Percentiles rank a stretch among this genome's conserved stretches.
Conservation (phyloP, 352 stramenopile genomes). For the Elongisporangium anandrum region DNA sequence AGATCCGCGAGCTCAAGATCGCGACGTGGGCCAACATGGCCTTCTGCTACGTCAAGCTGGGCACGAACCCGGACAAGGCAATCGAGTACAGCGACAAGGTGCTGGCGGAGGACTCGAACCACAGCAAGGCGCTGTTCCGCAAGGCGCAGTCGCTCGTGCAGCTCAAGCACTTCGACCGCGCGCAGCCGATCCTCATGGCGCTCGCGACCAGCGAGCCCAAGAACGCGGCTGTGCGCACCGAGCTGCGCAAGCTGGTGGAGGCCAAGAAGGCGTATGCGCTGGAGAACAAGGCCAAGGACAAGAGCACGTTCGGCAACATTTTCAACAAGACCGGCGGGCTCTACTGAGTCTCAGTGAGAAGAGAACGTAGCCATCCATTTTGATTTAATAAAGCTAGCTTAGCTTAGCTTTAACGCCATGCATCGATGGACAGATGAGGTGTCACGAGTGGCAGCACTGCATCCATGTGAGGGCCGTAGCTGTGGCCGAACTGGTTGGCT, state of each 20-base stretch:
- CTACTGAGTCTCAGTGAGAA: not conserved
- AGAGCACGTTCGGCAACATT: constrained; percentile 64
- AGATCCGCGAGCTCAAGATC: constrained; percentile 69
- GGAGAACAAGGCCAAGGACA: constrained; percentile 49
- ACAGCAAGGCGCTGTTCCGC: constrained; percentile 80
- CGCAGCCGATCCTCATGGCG: constrained; percentile 45
- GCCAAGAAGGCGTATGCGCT: constrained; percentile 55
- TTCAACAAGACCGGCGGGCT: constrained; percentile 48
- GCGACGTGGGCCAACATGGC: constrained; percentile 78
- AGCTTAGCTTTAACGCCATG: not conserved
- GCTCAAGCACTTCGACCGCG: constrained; percentile 49
- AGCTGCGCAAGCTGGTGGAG: constrained; percentile 50
- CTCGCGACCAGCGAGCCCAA: constrained; percentile 61
- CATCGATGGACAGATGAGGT: constrained; percentile 25
- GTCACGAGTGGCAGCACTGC: constrained; percentile 42
- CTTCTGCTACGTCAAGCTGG: constrained; percentile 76
- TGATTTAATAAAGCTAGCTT: constrained; percentile 1
- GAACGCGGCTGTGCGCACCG: constrained; percentile 56
- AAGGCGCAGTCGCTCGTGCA: constrained; percentile 72
- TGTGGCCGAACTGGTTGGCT: constrained; percentile 76
- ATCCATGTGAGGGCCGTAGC: constrained; percentile 71
- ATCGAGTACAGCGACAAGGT: constrained; percentile 73
- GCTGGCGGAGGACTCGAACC: constrained; percentile 47
- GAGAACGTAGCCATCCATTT: not conserved
- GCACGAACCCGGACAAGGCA: constrained; percentile 36